A percentile compares a stretch with the other conserved stretches of the same genome.
These are phyloP conservation scores for Aspergillus melleus DNA, from an alignment of 2,329 filamentous ascomycete genomes.

Conservation along the genomic window DNA sequence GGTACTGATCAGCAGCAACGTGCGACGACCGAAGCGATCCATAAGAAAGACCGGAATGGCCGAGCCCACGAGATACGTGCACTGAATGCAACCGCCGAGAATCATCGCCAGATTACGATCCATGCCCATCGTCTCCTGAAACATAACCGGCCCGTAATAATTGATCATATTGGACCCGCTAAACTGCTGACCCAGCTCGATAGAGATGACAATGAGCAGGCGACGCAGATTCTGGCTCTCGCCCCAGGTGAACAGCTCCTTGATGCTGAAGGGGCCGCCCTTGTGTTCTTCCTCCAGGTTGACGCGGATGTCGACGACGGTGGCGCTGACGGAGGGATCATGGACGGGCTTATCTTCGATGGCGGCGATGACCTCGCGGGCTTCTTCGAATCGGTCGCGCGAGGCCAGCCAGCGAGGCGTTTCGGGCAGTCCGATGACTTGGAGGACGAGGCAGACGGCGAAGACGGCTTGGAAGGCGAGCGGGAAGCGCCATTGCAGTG, in stretches of 20 bases:
- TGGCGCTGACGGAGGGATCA: conserved; percentile 14
- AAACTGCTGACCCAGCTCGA: conserved; percentile 40
- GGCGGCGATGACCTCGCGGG: conserved; percentile 24
- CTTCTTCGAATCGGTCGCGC: conserved; percentile 27
- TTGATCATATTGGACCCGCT: conserved; percentile 43
- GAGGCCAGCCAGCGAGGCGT: conserved; percentile 33
- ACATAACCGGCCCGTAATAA: conserved; percentile 44
- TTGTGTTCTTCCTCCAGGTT: conserved; percentile 22
- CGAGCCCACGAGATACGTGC: conserved; percentile 43
- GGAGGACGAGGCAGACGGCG: conserved; percentile 26
- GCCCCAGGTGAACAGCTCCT: conserved; percentile 36
- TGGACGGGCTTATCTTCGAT: conserved; percentile 15
- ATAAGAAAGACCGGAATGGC: conserved; percentile 44
- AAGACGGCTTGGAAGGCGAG: conserved; percentile 32
- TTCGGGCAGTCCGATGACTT: conserved; percentile 29
- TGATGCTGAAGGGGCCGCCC: conserved; percentile 37
- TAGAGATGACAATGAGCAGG: conserved; percentile 33
- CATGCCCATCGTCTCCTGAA: conserved; percentile 40
- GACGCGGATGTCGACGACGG: conserved; percentile 23
- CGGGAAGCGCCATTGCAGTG: conserved; percentile 32
- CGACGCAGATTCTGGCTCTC: conserved; percentile 35
- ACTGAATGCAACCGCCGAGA: conserved; percentile 49
- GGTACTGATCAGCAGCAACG: conserved; percentile 43
- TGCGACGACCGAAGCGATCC: conserved; percentile 44
- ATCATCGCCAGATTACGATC: conserved; percentile 53